Base-by-base conservation (phyloP, 106 monocot species). In the Allium sativum region DNA sequence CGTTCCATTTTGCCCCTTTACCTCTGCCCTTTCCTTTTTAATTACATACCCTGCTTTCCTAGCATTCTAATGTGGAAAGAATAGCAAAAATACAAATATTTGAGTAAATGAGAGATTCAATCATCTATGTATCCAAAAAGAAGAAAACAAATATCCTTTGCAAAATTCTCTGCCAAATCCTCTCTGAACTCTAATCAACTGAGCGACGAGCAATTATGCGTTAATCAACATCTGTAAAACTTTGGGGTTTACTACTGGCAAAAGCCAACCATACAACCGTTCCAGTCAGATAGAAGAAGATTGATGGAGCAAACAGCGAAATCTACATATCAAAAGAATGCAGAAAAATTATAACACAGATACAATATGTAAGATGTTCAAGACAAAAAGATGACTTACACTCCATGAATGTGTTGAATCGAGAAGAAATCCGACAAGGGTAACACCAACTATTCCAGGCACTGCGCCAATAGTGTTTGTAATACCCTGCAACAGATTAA, bases 391-490 rank as follows among this genome's bases (percentile, higher is more conserved):
- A 58, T 52, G 41, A 62, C 96, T 80, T 91, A 98, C 96, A 74
- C 87, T 88, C 96, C 96, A 98, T 66, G 96, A 98, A 70, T 91
- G 96, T 17, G 96, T 98, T 43, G 79, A 82, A 73, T 98, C 96
- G 65, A 98, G 87, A 58, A 98, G 78, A 68, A 78, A 88, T 13
- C 96, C 96, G 31, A 84, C 88, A 8, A 98, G 80, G 12, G 84
- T 73, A 59, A 98, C 91, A 40, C 96, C 96, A 19, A 98, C 61
- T 20, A 98, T 98, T 73, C 96, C 96, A 46, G 96, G 96, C 56
- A 98, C 72, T 6, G 96, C 96, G 12, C 96, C 96, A 22, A 91
- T 75, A 18, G 91, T 91, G 68, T 91, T 98, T 40, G 96, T 98
- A 48, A 91, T 91, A 50, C 96, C 96, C 96, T 98, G 69, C 59